Base-by-base conservation (phyloP, 2,329 filamentous ascomycete genomes). In the Botrytis squamosa region DNA sequence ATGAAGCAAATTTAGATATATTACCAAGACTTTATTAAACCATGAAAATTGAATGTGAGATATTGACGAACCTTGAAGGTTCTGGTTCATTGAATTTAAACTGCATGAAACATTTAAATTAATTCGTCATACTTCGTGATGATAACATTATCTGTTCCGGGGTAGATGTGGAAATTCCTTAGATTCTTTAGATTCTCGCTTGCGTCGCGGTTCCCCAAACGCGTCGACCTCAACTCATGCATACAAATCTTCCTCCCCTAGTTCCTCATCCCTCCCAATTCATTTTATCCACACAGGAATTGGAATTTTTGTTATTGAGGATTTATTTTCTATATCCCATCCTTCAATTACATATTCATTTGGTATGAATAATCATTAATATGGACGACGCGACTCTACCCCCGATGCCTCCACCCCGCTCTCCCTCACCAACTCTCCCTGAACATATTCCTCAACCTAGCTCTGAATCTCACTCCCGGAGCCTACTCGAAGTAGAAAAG, bases 351-450 rank as follows among this genome's bases (percentile, higher is more conserved):
- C 10, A 20, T n/a, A 49, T 68, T 29, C 40, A 40, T 33, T 46
- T 72, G 46, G 52, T 40, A 72, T 68, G 63, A 72, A 60, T 49
- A 62, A 60, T 72, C 62, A 65, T 49, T 72, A 69, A 77, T 72
- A 74, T 82, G 80, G 79, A 75, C 77, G 80, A 81, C 78, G 77
- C 81, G 78, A 80, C 77, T 76, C 75, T 79, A 75, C 77, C 79
- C 65, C 75, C 52, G n/a, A 66, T 57, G 18, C 29, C 49, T 55
- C 52, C 77, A 76, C 78, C 76, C 74, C 75, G 77, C 77, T 76
- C 77, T 64, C 77, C 78, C 66, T 76, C 77, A 62, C 73, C 73
- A 69, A 69, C 72, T 55, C 74, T 75, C 33, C 68, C 65, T 44
- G 74, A 75, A 69, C 36, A 38, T 57, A 64, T 42, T 16, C 62